These are phyloP conservation scores for Phialemoniopsis sp. DNA, from an alignment of 2,329 filamentous ascomycete species.

Conservation along the genomic window DNA sequence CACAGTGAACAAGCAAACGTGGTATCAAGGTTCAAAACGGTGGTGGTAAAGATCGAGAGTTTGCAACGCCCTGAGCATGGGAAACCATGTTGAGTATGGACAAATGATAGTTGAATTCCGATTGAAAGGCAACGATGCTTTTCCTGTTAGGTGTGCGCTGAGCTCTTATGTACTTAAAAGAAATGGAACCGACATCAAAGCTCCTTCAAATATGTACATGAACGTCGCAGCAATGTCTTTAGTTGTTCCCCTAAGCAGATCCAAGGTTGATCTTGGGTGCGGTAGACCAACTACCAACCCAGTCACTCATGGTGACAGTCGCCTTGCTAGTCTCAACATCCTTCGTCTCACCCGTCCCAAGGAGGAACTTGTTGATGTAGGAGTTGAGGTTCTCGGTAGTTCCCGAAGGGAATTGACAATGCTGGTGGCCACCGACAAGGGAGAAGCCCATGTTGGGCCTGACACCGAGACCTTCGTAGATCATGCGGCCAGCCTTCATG, in stretches of 20 bases:
- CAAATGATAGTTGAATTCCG: no score
- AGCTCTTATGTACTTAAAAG: no score
- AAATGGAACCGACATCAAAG: no score
- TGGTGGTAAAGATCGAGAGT: no score
- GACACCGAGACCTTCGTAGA: conserved; percentile 46
- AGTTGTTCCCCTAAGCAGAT: background rate
- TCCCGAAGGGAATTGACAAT: conserved; percentile 48
- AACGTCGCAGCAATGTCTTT: background rate
- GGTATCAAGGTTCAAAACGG: no score
- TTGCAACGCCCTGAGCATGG: no score
- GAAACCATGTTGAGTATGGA: no score
- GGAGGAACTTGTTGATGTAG: conserved; percentile 48
- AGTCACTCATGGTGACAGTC: conserved; percentile 26
- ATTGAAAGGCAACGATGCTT: no score
- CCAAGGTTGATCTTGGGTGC: conserved; percentile 6
- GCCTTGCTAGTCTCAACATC: conserved; percentile 24
- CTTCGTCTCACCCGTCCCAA: conserved; percentile 21
- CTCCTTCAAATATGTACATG: no score
- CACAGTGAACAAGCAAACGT: no score
- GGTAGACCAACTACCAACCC: conserved; percentile 25
- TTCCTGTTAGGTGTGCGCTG: no score
- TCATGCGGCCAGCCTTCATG: conserved; percentile 44
- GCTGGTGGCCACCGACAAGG: conserved; percentile 42
- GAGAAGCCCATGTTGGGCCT: conserved; percentile 50
- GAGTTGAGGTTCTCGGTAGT: conserved; percentile 29